Base-by-base conservation (phyloP, 805 yeast genomes). In the Candida palmyrensis region DNA sequence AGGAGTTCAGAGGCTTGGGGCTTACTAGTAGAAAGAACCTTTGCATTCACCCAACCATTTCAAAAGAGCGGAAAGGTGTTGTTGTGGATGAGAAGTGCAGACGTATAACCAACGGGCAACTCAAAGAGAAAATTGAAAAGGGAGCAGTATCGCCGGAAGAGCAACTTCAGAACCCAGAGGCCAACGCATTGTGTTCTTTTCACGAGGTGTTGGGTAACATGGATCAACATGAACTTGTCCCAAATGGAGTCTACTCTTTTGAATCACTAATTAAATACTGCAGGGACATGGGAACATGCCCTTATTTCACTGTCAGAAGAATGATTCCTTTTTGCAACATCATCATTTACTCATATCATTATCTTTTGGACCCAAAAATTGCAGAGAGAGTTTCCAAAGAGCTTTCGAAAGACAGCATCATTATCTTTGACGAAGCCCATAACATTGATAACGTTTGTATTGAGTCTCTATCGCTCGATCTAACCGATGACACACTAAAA, bases 381-480 rank as follows among this genome's bases (percentile, higher is more conserved):
- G 92, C 97, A 2, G 96, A 88, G 43, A 69, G 98, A 40, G 99
- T 92, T 14, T 88, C 97, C 4, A 77, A 73, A 42, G 97, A 92
- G 51, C 72, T 92, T 32, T 84, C 95, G 13, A 86, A 88, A 45
- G 97, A 92, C 51, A 75, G 94, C 35, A 92, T 92, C 39, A 83
- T 92, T 41, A 94, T 92, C 25, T 92, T 92, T 53, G 99, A 92
- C 62, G 99, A 92, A 64, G 98, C 98, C 30, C 99, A 92, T 58
- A 92, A 92, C 61, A 92, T 92, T 36, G 98, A 92, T 69, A 92
- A 92, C 68, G 99, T 92, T 37, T 92, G 99, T 65, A 92, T 92
- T 37, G 99, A 92, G 57, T 85, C 97, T 0, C 59, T 92, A 26
- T 86, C 96, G 5, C 71, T 92, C 30, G 97, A 92, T 53, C 63